Evolutionary conservation across 2,329 filamentous ascomycete genomes (phyloP), one percentile per base, ranked within the genome.

Genomic region (Paraconiothyrium brasiliense): DNA sequence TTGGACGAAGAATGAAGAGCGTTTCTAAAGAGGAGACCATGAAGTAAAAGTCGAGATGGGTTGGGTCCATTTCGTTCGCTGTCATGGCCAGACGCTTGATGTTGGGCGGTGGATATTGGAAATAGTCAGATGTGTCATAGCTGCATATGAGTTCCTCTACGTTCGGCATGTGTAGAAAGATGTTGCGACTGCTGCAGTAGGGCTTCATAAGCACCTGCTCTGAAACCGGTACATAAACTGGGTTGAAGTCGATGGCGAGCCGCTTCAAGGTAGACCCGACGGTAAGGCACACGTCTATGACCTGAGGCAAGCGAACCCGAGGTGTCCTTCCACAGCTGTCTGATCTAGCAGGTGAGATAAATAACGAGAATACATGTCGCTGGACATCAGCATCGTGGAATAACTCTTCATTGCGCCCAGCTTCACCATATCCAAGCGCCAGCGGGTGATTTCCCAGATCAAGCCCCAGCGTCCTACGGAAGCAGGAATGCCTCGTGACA

Each of bases 101-200:
- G 14, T 69, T 72, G 30, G 69, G 70, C 11, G 71, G 71, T 14
- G 67, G 67, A 5, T 61, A 51, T 5, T 58, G 63, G 49, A 74
- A 74, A 54, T 70, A 71, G 39, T 72, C 68, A 7, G 59, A 49
- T 10, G 67, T 60, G 47, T 71, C 67, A 48, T 60, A 71, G 43
- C 67, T 71, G 55, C 67, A 64, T 43, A 75, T 47, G 3, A 76
- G 63, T 43, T 76, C 74, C 50, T 75, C 70, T 6, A 76, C 59
- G 3, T 63, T 59, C 1, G 54, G 54, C 69, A 76, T 71, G 9
- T 59, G 48, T 4, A 65, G n/a, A 30, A 76, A 74, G n/a, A 73
- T 66, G 20, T 67, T 67, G 20, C 65, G 63, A 13, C 43, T 54
- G 11, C 22, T 34, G 14, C 58, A 54, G 41, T 67, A 54, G 1